Evolutionary conservation across 2,329 filamentous ascomycete genomes (phyloP).

Genomic region (Neoascochyta sp.): DNA sequence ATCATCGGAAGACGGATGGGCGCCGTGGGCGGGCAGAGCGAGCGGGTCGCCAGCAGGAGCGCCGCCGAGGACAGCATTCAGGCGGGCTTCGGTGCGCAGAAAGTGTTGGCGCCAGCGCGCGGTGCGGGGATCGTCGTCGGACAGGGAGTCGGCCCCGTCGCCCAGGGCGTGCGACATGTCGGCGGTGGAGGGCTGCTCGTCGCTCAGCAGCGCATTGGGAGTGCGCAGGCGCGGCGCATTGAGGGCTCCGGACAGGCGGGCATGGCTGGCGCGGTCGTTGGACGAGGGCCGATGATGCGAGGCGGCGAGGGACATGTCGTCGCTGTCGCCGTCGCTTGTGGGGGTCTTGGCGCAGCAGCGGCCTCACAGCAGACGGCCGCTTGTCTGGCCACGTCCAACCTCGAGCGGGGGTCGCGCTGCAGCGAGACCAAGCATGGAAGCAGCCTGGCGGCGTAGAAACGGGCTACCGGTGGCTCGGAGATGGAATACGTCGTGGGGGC

Average conservation of each 20-base stretch:
- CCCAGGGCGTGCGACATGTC: constrained; percentile 37
- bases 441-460: constrained; percentile 27
- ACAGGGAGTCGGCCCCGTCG: constrained; percentile 40
- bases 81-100: constrained; percentile 70
- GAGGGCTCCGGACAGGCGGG: constrained; percentile 34
- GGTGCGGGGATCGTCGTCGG: constrained; percentile 47
- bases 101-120: constrained; percentile 72
- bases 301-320: constrained; percentile 37
- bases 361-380: constrained; percentile 38
- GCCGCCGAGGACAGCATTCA: constrained; percentile 68
- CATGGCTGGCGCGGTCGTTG: constrained; percentile 43
- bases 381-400: constrained; percentile 40
- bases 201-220: constrained; percentile 43
- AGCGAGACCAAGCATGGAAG: constrained; percentile 40
- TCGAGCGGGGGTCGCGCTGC: constrained; percentile 41
- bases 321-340: constrained; percentile 31
- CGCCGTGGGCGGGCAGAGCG: constrained; percentile 25
- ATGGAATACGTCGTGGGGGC: constrained; percentile 31
- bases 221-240: constrained; percentile 41
- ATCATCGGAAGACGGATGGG: constrained; percentile 23
- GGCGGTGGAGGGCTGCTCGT: constrained; percentile 42
- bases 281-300: constrained; percentile 41
- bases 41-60: constrained; percentile 22
- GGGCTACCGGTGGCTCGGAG: constrained; percentile 28
- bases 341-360: constrained; percentile 33